A percentile compares a stretch with the other conserved stretches of the same genome.
phyloP scores from a whole-genome alignment of 306 rosid species.

The Acacia melanoxylon region DNA sequence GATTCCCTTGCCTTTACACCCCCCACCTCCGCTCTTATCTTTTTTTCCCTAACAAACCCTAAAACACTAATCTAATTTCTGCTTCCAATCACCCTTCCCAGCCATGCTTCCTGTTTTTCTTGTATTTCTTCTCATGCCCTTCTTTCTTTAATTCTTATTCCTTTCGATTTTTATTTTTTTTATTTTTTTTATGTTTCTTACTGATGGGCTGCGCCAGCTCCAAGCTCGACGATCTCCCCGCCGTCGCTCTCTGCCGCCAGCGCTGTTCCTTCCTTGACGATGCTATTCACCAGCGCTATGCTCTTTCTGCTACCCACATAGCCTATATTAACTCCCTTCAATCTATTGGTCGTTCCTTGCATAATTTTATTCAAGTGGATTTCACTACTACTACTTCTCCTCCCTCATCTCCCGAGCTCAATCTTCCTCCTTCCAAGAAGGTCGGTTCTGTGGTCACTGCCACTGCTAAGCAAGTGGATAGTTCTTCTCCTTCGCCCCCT shows the following conservation, averaged over 20 bases:
- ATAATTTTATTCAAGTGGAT: slow-evolving; percentile 53
- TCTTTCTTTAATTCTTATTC: not conserved
- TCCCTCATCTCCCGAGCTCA: slow-evolving; percentile 43
- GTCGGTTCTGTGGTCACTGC: slow-evolving; percentile 30
- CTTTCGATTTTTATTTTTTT: not conserved
- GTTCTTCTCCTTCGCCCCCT: slow-evolving; percentile 38
- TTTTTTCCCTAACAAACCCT: slow-evolving; percentile 12
- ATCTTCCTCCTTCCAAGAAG: slow-evolving; percentile 48
- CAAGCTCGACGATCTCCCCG: slow-evolving; percentile 89
- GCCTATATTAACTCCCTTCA: slow-evolving; percentile 73
- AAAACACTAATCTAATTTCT: not conserved
- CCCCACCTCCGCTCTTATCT: not conserved
- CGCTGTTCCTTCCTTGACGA: slow-evolving; percentile 68
- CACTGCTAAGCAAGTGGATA: not conserved
- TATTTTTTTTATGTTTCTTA: not conserved
- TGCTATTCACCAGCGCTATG: slow-evolving; percentile 76
- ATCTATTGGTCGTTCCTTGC: slow-evolving; percentile 62
- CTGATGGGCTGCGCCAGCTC: slow-evolving; percentile 87
- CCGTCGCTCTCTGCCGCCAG: slow-evolving; percentile 85
- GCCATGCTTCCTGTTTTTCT: not conserved
- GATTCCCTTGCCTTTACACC: slow-evolving; percentile 49
- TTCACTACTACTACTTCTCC: slow-evolving; percentile 25
- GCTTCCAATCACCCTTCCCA: not conserved
- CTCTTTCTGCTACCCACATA: slow-evolving; percentile 73
- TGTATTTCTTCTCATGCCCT: not conserved